Evolutionary conservation across 768 basidiomycete genomes (phyloP), one percentile per base, ranked within the genome.

Genomic region (Boletus insuetus): DNA sequence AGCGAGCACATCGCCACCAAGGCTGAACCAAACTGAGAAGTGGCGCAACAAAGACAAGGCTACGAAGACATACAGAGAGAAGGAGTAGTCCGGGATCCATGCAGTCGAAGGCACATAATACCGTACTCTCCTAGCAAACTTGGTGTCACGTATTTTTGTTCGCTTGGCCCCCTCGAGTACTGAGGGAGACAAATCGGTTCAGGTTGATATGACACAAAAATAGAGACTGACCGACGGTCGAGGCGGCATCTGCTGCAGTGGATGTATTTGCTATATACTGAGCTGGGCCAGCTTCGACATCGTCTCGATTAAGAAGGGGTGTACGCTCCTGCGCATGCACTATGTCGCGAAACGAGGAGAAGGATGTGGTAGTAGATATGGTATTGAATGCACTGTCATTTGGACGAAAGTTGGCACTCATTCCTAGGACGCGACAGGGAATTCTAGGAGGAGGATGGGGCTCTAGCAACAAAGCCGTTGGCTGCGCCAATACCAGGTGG

Each of bases 71-170:
- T 65, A 89, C 87, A 85, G 72, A 19, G 85, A 84, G 16, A 79
- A 62, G 0, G 84, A 83, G 62, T 94, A 94, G 52, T 81, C 77
- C 7, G 91, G 91, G 56, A 94, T 87, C 91, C 91, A 94, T 31
- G 80, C 75, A 11, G 79, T 79, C 1, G 86, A 87, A 3, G 91
- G 91, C 50, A 93, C 76, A 57, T 93, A 93, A 66, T 93, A 93
- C 61, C 78, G 79, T 32, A 86, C 65, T 63, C 78, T 75, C 58
- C 82, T 84, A 38, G 70, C 74, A 58, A 79, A 72, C 51, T 62
- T 71, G 50, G 67, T 64, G 55, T 66, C 54, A 22, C 61, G 56
- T 19, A 61, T 64, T 12, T 51, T 59, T 6, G 51, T 47, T 37
- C 60, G 56, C 45, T 63, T 64, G 20, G 20, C 46, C 1, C 60